A percentile compares a stretch with the other conserved stretches of the same genome.
Conservation (phyloP, 2,329 filamentous ascomycete genomes). For the Ophiostoma ips region DNA sequence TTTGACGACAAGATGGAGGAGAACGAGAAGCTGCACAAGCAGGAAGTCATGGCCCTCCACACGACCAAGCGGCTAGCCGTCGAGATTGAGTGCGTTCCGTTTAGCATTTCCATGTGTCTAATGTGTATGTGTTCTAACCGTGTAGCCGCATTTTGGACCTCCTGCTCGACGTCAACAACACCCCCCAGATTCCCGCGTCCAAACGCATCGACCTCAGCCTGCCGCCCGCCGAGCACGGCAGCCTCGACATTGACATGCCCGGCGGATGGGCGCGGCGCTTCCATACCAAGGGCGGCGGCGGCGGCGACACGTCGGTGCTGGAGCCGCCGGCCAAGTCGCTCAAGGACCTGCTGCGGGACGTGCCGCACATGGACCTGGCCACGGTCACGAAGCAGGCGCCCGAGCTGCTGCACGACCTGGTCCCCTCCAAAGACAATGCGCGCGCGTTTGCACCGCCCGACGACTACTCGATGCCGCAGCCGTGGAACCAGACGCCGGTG, state of each 20-base stretch:
- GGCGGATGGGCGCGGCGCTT: conserved; percentile 42
- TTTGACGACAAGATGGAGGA: conserved; percentile 69
- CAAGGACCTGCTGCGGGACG: conserved; percentile 34
- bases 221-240: conserved; percentile 28
- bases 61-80: conserved; percentile 74
- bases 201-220: conserved; percentile 60
- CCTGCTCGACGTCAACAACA: conserved; percentile 79
- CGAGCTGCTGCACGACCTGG: conserved; percentile 34
- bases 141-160: conserved; percentile 73
- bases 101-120: conserved; percentile 9
- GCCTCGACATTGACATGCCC: conserved; percentile 66
- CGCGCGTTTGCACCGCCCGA: conserved; percentile 12
- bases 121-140: conserved; percentile 1
- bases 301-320: conserved; percentile 64
- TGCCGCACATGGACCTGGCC: conserved; percentile 36
- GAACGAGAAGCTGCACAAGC: conserved; percentile 67
- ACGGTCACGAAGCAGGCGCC: conserved; percentile 52
- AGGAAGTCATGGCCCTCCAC: conserved; percentile 67
- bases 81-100: conserved; percentile 68
- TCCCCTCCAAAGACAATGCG: conserved; percentile 22
- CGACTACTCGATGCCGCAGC: neutral
- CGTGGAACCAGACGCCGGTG: neutral
- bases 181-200: conserved; percentile 58
- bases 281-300: conserved; percentile 77
- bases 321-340: conserved; percentile 35